Evolutionary conservation across 2,329 filamentous ascomycete species (phyloP).

Genomic region (Colletotrichum siamense): DNA sequence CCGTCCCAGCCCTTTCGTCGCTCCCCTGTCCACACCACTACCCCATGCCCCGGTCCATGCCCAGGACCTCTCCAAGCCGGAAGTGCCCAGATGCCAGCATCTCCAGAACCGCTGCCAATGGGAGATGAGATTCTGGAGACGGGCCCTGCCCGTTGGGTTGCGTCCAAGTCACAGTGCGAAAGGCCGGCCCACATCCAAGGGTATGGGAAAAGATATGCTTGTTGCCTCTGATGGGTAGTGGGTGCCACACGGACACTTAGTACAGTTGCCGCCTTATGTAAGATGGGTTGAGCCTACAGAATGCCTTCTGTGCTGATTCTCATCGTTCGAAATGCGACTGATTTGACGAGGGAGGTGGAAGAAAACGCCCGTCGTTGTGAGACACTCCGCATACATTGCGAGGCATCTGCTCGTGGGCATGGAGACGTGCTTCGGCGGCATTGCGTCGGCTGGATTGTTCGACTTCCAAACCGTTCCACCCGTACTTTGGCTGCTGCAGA

Average conservation of each 20-base stretch:
- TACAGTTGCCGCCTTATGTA: not conserved
- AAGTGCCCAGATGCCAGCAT: conserved; percentile 9
- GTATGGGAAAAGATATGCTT: not conserved
- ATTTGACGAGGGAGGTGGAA: not conserved
- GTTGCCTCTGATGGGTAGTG: not conserved
- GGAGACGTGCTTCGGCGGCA: not conserved
- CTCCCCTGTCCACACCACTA: not conserved
- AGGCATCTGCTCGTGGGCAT: not conserved
- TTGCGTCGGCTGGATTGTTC: not conserved
- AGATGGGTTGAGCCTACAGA: not conserved
- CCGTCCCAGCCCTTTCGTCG: not conserved
- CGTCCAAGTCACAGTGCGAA: conserved; percentile 10
- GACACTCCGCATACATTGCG: conserved; percentile 3
- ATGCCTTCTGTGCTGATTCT: not conserved
- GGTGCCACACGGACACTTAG: not conserved
- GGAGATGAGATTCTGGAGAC: not conserved
- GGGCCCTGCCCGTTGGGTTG: conserved; percentile 10
- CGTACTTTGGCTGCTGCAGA: not conserved
- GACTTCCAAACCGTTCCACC: not conserved
- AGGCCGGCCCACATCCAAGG: not conserved
- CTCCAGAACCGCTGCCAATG: conserved; percentile 2
- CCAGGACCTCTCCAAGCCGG: not conserved
- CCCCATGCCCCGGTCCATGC: not conserved
- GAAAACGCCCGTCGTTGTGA: conserved; percentile 7
- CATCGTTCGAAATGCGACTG: not conserved